These are phyloP conservation scores for Laguncularia racemosa DNA, from an alignment of 345 rosid genomes.

Conservation along the genomic window DNA sequence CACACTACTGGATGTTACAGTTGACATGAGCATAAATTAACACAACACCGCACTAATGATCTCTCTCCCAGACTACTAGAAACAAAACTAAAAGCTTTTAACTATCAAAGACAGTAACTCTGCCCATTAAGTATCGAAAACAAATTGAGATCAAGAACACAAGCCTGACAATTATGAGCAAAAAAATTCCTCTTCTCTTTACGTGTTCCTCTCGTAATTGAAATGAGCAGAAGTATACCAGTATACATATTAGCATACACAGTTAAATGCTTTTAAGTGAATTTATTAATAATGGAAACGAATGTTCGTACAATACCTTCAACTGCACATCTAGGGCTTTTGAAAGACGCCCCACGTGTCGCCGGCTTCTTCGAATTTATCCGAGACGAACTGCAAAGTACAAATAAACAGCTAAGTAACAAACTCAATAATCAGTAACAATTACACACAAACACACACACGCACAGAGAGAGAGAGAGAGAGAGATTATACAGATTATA, in stretches of 20 bases:
- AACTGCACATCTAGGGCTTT: conserved; percentile 46
- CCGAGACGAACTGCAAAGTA: conserved; percentile 20
- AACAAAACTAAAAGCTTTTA: too few species aligned
- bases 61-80: too few species aligned
- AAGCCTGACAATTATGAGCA: too few species aligned
- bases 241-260: background rate
- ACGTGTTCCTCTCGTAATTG: too few species aligned
- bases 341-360: conserved; percentile 15
- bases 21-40: too few species aligned
- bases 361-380: conserved; percentile 15
- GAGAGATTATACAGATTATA: conserved; percentile 35
- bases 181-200: too few species aligned
- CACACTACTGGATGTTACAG: too few species aligned
- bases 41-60: too few species aligned
- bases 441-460: background rate
- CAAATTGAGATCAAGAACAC: too few species aligned
- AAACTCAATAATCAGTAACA: background rate
- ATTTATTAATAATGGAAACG: background rate
- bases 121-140: too few species aligned
- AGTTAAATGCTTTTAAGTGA: background rate
- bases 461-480: background rate
- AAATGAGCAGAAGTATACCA: background rate
- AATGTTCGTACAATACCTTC: conserved; percentile 47
- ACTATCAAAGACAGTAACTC: too few species aligned
- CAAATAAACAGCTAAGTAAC: background rate